A percentile compares a stretch with the other conserved stretches of the same genome.
Conservation (phyloP, 768 basidiomycete species). For the Lentinus tigrinus region DNA sequence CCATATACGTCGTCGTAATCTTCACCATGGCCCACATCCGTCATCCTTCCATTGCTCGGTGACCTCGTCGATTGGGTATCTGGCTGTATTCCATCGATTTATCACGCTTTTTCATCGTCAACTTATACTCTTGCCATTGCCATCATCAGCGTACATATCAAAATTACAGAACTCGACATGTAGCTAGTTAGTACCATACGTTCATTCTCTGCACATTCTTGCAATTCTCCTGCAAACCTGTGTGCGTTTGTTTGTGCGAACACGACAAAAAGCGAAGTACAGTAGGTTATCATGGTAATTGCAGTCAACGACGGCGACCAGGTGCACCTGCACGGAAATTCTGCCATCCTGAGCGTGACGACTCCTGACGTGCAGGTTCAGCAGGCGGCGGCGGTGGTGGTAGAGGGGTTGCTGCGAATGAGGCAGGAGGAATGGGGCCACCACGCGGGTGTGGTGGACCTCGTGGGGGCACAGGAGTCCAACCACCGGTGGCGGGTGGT, state of each 20-base stretch:
- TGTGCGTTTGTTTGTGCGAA: background rate
- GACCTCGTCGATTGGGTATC: background rate
- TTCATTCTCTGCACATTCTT: conserved; percentile 14
- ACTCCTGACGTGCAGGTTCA: conserved; percentile 16
- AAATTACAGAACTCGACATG: conserved; percentile 32
- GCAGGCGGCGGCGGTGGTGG: background rate
- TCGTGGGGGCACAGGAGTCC: background rate
- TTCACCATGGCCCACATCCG: conserved; percentile 1
- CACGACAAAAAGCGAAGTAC: too few species aligned
- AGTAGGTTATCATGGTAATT: too few species aligned
- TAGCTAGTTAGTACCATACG: conserved; percentile 28
- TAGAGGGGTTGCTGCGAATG: background rate
- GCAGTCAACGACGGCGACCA: conserved; percentile 18
- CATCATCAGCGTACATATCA: conserved; percentile 26
- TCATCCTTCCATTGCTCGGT: conserved; percentile 17
- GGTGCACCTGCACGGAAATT: conserved; percentile 27
- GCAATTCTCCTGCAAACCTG: background rate
- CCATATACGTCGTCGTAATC: conserved; percentile 7
- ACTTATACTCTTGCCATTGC: conserved; percentile 18
- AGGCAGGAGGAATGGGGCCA: background rate
- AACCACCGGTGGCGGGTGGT: background rate
- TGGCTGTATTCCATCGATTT: conserved; percentile 5
- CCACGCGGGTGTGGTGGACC: background rate
- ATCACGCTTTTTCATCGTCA: conserved; percentile 15
- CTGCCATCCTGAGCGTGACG: conserved; percentile 27